Base-by-base conservation (phyloP, 169 alveolate genomes). In the Ichthyophthirius multifiliis region DNA sequence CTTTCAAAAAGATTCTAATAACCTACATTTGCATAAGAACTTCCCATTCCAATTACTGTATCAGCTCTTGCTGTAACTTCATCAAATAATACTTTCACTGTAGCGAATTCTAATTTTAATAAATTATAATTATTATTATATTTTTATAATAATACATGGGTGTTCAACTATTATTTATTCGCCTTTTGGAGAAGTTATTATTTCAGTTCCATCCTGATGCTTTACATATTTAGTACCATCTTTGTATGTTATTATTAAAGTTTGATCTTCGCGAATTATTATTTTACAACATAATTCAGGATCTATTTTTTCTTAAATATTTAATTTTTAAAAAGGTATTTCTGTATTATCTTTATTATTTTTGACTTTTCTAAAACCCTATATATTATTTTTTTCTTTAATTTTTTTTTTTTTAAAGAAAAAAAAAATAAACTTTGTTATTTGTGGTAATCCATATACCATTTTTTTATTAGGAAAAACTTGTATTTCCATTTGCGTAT, bases 11-110 rank as follows among this genome's bases (percentile, higher is more conserved):
- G 82, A 77, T 89, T 87, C 41, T 91, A 95, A 75, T 84, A 74
- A 1, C 97, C 97, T 73, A 94, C 90, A 62, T 89, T 82, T 15
- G 97, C 95, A 65, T 94, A 94, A 0, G 96, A 82, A 18, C 94
- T 89, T 5, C 97, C 97, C 55, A 93, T 82, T 7, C 96, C 97
- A 43, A 94, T 92, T 7, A 92, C 85, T 15, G 96, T 91, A 46
- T 92, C 84, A 5, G 95, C 93, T 81, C 97, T 87, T 18, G 91
- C 91, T 77, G 92, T 94, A n/a, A 94, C 95, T 43, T 89, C 88
- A 76, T 94, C 96, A 20, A 82, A 88, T 30, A 55, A 63, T 4
- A 89, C 83, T 81, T 87, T 91, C 1, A 91, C 92, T 27, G 95
- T 87, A 0, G 95, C 92, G 83, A 76, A 92, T 16, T 88, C 90